Evolutionary conservation across 192 early-diverging fungal genomes (phyloP).

Genomic region (Rhizophagus clarus): DNA sequence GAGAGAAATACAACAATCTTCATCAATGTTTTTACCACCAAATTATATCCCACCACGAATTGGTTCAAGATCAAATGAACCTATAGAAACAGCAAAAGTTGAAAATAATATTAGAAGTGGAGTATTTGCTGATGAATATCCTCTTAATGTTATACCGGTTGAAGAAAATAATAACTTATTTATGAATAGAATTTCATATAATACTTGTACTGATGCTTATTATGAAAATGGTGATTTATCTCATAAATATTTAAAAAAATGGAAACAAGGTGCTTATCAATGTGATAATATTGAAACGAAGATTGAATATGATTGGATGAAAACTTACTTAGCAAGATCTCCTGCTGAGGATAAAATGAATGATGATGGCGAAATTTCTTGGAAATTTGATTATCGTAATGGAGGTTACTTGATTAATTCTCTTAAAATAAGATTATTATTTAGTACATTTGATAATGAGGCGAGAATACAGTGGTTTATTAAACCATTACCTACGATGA

Average conservation of each 20-base stretch:
- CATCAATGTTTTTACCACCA: not conserved
- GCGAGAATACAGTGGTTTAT: not conserved
- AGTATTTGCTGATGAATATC: not conserved
- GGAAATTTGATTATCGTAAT: not conserved
- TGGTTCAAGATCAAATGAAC: not conserved
- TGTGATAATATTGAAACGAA: not conserved
- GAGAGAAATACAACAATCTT: not conserved
- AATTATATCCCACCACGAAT: not conserved
- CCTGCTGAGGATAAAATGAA: not conserved
- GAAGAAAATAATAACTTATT: not conserved
- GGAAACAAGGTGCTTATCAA: not conserved
- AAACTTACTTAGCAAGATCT: not conserved
- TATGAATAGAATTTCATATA: not conserved
- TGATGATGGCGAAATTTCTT: not conserved
- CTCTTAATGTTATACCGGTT: not conserved
- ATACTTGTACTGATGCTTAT: not conserved
- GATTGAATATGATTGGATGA: not conserved
- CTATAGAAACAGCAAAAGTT: not conserved
- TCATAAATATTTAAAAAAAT: not conserved
- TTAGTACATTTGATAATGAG: not conserved
- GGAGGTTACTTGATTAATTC: not conserved
- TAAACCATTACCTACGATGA: not conserved
- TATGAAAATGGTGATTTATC: not conserved
- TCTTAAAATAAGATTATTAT: not conserved
- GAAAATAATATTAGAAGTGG: not conserved